phyloP scores from a whole-genome alignment of 1,139 yeast genomes.

The Williopsis jadinii region DNA sequence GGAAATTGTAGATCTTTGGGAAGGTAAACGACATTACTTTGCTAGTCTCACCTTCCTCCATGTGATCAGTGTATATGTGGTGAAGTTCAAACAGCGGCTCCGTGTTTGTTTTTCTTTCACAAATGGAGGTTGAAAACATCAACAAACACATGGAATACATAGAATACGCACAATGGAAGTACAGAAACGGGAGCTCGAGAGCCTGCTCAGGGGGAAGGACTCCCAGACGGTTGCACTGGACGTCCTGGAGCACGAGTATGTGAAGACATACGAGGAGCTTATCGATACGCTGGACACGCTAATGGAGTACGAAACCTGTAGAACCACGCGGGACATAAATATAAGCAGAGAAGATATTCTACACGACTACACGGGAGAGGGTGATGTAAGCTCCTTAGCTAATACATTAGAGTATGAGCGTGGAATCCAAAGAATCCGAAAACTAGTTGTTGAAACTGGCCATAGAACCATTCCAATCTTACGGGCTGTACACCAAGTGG shows the following conservation, averaged over 20 bases:
- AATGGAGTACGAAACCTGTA: conserved; percentile 5
- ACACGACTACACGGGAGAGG: background rate
- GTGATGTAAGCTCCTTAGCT: conserved; percentile 1
- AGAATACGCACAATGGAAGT: background rate
- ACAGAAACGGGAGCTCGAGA: conserved; percentile 1
- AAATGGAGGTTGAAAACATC: background rate
- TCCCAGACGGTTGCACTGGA: background rate
- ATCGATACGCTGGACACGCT: conserved; percentile 14
- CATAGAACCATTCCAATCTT: conserved; percentile 18
- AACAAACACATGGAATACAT: background rate
- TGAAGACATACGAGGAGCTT: conserved; percentile 11
- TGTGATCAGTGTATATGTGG: too few relatives aligned
- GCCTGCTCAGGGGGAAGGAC: background rate
- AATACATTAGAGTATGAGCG: conserved; percentile 7
- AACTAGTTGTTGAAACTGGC: conserved; percentile 14
- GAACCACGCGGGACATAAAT: conserved; percentile 1
- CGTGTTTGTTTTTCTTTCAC: too few relatives aligned
- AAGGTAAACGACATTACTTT: conserved; percentile 26
- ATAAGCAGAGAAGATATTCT: background rate
- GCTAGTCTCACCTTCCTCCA: too few relatives aligned
- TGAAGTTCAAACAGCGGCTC: too few relatives aligned
- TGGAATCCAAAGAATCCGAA: conserved; percentile 10
- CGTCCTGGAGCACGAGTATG: conserved; percentile 8
- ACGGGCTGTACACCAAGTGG: conserved; percentile 22
- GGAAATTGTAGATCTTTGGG: conserved; percentile 78